Conservation (phyloP, 306 rosid species). For the Citrullus colocynthis region DNA sequence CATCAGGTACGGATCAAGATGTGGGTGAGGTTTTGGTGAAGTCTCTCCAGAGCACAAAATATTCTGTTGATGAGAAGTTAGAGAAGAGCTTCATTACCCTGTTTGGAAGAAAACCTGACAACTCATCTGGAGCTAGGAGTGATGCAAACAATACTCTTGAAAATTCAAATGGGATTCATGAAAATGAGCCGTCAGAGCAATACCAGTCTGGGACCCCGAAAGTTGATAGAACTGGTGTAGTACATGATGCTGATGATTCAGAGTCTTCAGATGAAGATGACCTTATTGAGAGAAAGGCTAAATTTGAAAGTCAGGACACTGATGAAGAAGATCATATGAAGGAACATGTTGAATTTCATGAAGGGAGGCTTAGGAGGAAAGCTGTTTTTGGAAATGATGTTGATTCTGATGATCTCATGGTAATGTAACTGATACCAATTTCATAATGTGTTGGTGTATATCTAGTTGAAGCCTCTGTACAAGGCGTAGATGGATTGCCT, state of each 20-base stretch:
- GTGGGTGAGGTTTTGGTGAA: constrained; percentile 74
- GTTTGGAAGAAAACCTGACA: constrained; percentile 33
- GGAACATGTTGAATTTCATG: constrained; percentile 59
- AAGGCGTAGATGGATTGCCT: neutral
- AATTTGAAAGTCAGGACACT: constrained; percentile 7
- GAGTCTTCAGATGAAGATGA: constrained; percentile 43
- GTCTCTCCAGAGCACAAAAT: constrained; percentile 71
- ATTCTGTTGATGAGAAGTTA: constrained; percentile 67
- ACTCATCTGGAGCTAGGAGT: neutral
- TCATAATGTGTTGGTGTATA: neutral
- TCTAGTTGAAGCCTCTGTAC: neutral
- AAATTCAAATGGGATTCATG: constrained; percentile 6
- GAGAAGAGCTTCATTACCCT: constrained; percentile 48
- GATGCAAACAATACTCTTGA: too few relatives aligned
- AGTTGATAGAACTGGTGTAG: constrained; percentile 22
- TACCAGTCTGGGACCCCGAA: constrained; percentile 15
- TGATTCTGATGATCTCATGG: constrained; percentile 41
- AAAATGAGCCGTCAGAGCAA: constrained; percentile 23
- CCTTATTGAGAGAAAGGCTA: constrained; percentile 11
- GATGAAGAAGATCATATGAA: constrained; percentile 31
- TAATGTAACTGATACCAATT: constrained; percentile 4
- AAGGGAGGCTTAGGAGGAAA: constrained; percentile 69
- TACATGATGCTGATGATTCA: constrained; percentile 25
- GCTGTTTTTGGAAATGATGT: constrained; percentile 47
- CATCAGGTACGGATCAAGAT: constrained; percentile 58